Conservation (phyloP, 106 monocot species). For the Dendrobium officinale region DNA sequence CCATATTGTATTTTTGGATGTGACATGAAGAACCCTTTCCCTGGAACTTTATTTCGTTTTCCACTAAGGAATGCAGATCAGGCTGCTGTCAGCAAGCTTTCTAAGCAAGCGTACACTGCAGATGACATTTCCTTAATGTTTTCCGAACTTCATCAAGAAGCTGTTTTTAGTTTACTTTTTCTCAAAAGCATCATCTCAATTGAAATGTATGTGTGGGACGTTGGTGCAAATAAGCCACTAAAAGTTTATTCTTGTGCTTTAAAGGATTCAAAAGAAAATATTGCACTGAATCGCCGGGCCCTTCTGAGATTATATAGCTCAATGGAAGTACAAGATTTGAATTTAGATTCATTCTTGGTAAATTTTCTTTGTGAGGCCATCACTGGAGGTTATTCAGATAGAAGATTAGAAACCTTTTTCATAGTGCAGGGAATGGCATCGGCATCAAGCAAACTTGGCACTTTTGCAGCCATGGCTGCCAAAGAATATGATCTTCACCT, state of each 20-base stretch:
- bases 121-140: constrained; percentile 76
- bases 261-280: constrained; percentile 45
- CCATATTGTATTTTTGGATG: constrained; percentile 95
- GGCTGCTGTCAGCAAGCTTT: constrained; percentile 73
- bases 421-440: constrained; percentile 79
- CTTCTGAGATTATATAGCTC: constrained; percentile 46
- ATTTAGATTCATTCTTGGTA: constrained; percentile 57
- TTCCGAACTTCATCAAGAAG: constrained; percentile 71
- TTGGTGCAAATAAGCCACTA: constrained; percentile 39
- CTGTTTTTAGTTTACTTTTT: constrained; percentile 73
- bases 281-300: constrained; percentile 59
- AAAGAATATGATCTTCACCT: constrained; percentile 86
- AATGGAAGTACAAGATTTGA: constrained; percentile 21
- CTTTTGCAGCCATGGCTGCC: constrained; percentile 62
- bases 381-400: constrained; percentile 35
- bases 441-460: constrained; percentile 56
- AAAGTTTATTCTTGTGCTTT: constrained; percentile 76
- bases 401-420: constrained; percentile 52
- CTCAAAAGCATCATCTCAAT: constrained; percentile 70
- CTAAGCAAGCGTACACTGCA: constrained; percentile 73
- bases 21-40: constrained; percentile 77
- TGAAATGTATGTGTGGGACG: constrained; percentile 87
- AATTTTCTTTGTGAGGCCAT: constrained; percentile 59
- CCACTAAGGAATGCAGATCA: constrained; percentile 82
- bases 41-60: constrained; percentile 94